phyloP scores from a whole-genome alignment of 1,284 basidiomycete genomes.

The Cystobasidium sp. region DNA sequence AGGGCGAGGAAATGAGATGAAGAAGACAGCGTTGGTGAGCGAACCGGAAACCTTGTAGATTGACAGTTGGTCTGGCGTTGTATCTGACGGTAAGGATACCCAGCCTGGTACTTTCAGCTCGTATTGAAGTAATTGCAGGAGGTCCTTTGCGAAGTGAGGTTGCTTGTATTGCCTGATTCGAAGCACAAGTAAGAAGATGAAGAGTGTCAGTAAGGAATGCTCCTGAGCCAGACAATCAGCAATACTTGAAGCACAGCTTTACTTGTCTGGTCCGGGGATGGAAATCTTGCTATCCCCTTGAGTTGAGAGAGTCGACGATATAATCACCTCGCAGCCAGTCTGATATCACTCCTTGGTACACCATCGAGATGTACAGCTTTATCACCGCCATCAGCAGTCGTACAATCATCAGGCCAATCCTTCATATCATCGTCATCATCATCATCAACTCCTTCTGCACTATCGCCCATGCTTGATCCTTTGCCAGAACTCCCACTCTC shows the following conservation, averaged over 20 bases:
- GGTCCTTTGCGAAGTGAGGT: conserved; percentile 64
- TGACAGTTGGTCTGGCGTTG: conserved; percentile 20
- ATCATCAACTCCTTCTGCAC: conserved; percentile 14
- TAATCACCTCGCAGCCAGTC: conserved; percentile 50
- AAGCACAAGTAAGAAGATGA: not conserved
- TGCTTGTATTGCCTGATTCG: conserved; percentile 69
- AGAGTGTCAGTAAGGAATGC: conserved; percentile 7
- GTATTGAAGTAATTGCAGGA: conserved; percentile 49
- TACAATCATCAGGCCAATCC: conserved; percentile 43
- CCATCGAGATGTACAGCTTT: conserved; percentile 50
- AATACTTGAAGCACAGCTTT: not conserved
- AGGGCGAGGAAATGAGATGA: conserved; percentile 66
- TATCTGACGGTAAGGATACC: conserved; percentile 18
- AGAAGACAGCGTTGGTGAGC: conserved; percentile 91
- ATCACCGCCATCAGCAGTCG: conserved; percentile 41
- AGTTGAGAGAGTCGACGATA: not conserved
- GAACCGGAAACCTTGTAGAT: conserved; percentile 66
- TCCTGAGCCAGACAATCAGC: not conserved
- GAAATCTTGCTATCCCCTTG: too few relatives aligned
- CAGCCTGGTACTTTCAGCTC: conserved; percentile 47
- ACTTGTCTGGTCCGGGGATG: too few relatives aligned
- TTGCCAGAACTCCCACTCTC: not conserved
- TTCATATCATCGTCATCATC: conserved; percentile 39
- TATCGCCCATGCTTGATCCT: not conserved
- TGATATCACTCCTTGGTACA: conserved; percentile 46